phyloP scores from a whole-genome alignment of 1,284 basidiomycete species.

The Puccinia hordei region DNA sequence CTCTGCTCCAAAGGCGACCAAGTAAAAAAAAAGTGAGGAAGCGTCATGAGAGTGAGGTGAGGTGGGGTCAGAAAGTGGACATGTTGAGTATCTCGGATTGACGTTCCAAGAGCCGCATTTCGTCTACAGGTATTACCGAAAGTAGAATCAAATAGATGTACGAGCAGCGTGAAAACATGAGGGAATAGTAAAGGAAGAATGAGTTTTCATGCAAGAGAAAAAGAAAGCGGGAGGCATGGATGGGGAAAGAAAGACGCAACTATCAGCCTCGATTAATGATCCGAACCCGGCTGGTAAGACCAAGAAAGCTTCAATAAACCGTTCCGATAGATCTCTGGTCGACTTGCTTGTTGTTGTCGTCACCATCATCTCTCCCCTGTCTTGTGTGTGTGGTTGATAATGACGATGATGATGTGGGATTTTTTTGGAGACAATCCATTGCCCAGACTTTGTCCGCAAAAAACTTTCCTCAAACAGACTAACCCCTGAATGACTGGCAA shows the following conservation, averaged over 20 bases:
- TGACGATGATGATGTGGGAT: not conserved
- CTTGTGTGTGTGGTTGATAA: not conserved
- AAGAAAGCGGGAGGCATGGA: not conserved
- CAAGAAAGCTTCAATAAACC: slow-evolving; percentile 22
- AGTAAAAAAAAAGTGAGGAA: not conserved
- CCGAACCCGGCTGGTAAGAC: slow-evolving; percentile 37
- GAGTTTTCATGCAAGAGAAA: not conserved
- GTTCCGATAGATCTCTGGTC: not conserved
- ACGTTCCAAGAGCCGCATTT: slow-evolving; percentile 25
- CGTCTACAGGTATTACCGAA: not conserved
- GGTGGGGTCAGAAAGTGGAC: not conserved
- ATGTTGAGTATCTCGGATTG: not conserved
- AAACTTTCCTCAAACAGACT: slow-evolving; percentile 29
- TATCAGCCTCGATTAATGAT: slow-evolving; percentile 44
- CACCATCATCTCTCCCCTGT: not conserved
- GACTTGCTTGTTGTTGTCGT: not conserved
- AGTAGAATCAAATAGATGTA: not conserved
- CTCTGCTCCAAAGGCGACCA: not conserved
- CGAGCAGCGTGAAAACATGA: not conserved
- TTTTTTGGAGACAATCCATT: slow-evolving; percentile 44
- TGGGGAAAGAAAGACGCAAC: slow-evolving; percentile 19
- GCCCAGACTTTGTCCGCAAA: slow-evolving; percentile 37
- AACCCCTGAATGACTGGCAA: not conserved
- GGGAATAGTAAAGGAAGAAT: not conserved
- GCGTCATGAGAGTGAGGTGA: not conserved